Conservation (phyloP, 805 yeast genomes). For the Ogataea saltuana region DNA sequence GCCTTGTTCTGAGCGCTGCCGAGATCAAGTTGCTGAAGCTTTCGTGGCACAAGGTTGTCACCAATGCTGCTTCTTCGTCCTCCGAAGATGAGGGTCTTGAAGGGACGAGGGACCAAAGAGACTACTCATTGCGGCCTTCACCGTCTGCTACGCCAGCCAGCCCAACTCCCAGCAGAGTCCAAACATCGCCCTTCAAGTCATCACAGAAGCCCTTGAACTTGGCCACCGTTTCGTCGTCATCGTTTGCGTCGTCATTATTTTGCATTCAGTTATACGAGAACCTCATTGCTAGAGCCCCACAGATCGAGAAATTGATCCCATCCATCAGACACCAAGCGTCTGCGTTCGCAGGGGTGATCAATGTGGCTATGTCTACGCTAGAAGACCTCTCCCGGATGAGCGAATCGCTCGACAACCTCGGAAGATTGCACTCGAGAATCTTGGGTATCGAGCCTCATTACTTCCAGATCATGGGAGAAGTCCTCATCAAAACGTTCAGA, state of each 20-base stretch:
- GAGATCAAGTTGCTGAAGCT: slow-evolving; percentile 48
- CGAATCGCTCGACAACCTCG: slow-evolving; percentile 60
- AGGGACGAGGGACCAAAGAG: background rate
- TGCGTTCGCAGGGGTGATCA: slow-evolving; percentile 76
- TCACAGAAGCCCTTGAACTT: slow-evolving; percentile 1
- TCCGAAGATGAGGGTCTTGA: too few relatives aligned
- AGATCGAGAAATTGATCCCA: slow-evolving; percentile 66
- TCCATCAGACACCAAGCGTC: slow-evolving; percentile 77
- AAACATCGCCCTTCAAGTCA: slow-evolving; percentile 1
- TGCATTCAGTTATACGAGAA: slow-evolving; percentile 78
- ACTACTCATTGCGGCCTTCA: background rate
- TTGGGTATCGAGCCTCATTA: slow-evolving; percentile 69
- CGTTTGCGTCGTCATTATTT: slow-evolving; percentile 59
- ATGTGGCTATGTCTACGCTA: slow-evolving; percentile 63
- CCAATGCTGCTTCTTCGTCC: slow-evolving; percentile 14
- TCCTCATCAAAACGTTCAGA: slow-evolving; percentile 64
- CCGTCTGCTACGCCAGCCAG: background rate
- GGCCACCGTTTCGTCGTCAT: slow-evolving; percentile 19
- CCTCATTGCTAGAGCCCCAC: slow-evolving; percentile 59
- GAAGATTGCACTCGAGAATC: slow-evolving; percentile 74
- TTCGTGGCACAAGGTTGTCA: slow-evolving; percentile 47
- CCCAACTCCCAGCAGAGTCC: background rate
- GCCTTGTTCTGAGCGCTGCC: slow-evolving; percentile 29
- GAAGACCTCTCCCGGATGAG: slow-evolving; percentile 60
- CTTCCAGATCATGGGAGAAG: slow-evolving; percentile 73